Evolutionary conservation across 257 asterid genomes (phyloP), one percentile per base, ranked within the genome.

Genomic region (Forsythia suspensa): DNA sequence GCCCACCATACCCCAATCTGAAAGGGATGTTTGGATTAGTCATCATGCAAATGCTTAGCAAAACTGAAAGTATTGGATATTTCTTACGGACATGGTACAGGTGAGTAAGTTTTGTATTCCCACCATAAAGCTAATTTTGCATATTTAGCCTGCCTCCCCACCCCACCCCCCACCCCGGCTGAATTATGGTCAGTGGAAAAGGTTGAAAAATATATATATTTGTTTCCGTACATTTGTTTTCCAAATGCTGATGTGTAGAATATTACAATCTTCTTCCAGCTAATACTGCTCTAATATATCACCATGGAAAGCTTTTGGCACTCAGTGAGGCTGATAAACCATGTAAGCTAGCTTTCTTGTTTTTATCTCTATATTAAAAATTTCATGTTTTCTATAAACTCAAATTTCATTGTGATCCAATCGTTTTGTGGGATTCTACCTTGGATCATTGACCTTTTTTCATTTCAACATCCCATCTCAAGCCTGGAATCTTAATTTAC

Each of bases 321-420:
- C 99, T 95, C 82, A 77, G 80, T 48, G 99, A 95, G 86, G 98
- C 73, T 36, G 98, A 95, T 85, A 93, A 95, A 88, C 99, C 99
- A 82, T 93, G 99, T 95, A 89, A 88, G 90, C 84, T 78, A 67
- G 29, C 29, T 18, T 55, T 55, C 29, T 55, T 6, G 3, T 5
- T 66, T 29, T 29, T 24, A n/a, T 52, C 39, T 66, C 74, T 52
- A 72, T 72, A 29, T 69, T 46, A 39, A n/a, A 70, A 77, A 48
- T 7, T 59, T 42, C 10, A 69, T n/a, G 43, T 72, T 18, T 61
- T 37, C 36, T n/a, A 51, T 71, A 43, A 71, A 71, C 76, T 46
- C 55, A 34, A 63, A 12, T 16, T 76, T 48, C 36, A 18, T 70
- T 61, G 10, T 75, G 37, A 80, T 51, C 61, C 74, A 70, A 38